phyloP scores from a whole-genome alignment of 805 yeast species.

The Torulaspora franciscae region DNA sequence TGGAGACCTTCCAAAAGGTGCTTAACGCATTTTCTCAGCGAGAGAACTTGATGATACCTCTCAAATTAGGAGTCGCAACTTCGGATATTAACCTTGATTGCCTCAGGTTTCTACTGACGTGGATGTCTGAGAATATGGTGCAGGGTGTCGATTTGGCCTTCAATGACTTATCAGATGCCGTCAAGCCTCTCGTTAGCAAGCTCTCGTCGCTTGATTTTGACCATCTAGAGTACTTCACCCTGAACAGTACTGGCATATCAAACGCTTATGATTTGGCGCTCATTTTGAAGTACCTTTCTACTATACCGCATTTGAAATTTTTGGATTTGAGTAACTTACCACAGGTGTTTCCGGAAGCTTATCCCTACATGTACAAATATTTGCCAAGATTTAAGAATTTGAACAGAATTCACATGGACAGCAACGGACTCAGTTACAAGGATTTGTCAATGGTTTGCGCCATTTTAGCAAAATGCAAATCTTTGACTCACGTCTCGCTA shows the following conservation, averaged over 20 bases:
- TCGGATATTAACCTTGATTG: constrained; percentile 62
- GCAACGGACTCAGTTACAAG: constrained; percentile 53
- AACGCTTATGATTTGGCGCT: constrained; percentile 48
- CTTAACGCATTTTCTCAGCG: constrained; percentile 50
- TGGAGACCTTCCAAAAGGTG: constrained; percentile 47
- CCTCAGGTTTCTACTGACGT: constrained; percentile 48
- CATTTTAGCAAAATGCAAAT: constrained; percentile 61
- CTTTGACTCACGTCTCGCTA: constrained; percentile 64
- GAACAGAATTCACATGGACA: constrained; percentile 65
- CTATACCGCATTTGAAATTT: constrained; percentile 56
- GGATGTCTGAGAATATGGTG: constrained; percentile 45
- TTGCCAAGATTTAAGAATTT: constrained; percentile 65
- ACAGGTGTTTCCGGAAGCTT: constrained; percentile 57
- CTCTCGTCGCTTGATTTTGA: constrained; percentile 18
- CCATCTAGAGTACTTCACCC: constrained; percentile 48
- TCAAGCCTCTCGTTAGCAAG: constrained; percentile 27
- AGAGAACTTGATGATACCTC: constrained; percentile 9
- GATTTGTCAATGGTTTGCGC: constrained; percentile 59
- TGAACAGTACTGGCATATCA: constrained; percentile 57
- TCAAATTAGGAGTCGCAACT: constrained; percentile 71
- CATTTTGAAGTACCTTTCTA: constrained; percentile 48
- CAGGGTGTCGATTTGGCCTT: constrained; percentile 79
- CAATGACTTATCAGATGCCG: constrained; percentile 51
- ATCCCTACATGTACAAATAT: constrained; percentile 53
- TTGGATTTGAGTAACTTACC: constrained; percentile 73